Base-by-base conservation (phyloP, 768 basidiomycete genomes). In the Cystofilobasidium macerans region DNA sequence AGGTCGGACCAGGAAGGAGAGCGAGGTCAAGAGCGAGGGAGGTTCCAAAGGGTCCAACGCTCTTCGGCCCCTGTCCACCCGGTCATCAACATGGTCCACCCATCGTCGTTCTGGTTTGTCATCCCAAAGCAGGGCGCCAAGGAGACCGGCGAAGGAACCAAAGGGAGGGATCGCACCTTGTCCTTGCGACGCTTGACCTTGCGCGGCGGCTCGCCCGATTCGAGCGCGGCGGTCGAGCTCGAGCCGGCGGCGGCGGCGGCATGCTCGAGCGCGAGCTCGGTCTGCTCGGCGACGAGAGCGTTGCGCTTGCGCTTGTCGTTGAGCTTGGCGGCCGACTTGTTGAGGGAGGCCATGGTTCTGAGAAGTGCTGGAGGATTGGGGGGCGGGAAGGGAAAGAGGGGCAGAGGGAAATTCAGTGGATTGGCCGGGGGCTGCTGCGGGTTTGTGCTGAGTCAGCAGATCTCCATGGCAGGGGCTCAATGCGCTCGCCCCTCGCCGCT, bases 121-220 rank as follows among this genome's bases (percentile, higher is more conserved):
- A n/a, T n/a, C n/a, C n/a, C n/a, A n/a, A n/a, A n/a, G n/a, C n/a
- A n/a, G n/a, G n/a, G n/a, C n/a, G n/a, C 6, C n/a, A 22, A 22
- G 7, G 12, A 35, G 33, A 57, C 12, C 7, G 22, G n/a, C 3
- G 36, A 30, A 6, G 22, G 28, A 13, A 28, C 42, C 24, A 24
- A 18, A 16, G 35, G 4, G 45, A 30, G 12, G 11, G 12, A 12
- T 26, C 26, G 45, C 26, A 67, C 65, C 65, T 67, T 67, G 65
- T 67, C 65, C 54, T 67, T 67, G 32, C 65, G 53, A 14, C 65
- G 48, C 65, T 67, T 67, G 51, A 62, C 65, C 26, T 40, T 47
- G 60, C 62, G 61, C 1, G 45, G 18, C 40, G 63, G n/a, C n/a
- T n/a, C n/a, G n/a, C n/a, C 60, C 6, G 33, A 24, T 12, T 60